These are phyloP conservation scores for Chlorella sp. DNA, from an alignment of 139 green algal species.

Conservation along the genomic window DNA sequence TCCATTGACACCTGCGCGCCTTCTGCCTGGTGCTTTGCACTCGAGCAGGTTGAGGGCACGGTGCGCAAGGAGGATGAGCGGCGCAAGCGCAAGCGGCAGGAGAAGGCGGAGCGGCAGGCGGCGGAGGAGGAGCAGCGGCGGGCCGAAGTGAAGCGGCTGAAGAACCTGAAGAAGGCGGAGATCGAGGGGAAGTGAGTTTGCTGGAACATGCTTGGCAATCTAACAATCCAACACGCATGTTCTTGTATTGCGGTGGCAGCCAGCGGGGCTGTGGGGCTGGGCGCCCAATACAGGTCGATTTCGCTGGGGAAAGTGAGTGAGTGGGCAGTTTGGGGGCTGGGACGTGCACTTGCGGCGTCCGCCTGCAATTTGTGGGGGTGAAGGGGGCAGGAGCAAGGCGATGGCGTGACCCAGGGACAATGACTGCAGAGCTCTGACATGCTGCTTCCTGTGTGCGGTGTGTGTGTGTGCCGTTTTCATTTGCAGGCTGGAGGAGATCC, in stretches of 20 bases:
- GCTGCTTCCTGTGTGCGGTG: neutral
- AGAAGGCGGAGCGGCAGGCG: slow-evolving; percentile 64
- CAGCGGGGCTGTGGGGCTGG: too few species aligned
- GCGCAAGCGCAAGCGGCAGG: slow-evolving; percentile 69
- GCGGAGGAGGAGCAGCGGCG: slow-evolving; percentile 27
- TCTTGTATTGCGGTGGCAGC: too few species aligned
- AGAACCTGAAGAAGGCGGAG: slow-evolving; percentile 89
- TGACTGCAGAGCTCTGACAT: neutral
- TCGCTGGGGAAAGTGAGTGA: too few species aligned
- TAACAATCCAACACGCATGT: neutral
- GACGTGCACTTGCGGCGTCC: neutral
- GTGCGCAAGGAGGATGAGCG: slow-evolving; percentile 77
- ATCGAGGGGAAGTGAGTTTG: slow-evolving; percentile 72
- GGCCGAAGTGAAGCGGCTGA: slow-evolving; percentile 23
- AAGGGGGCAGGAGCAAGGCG: neutral
- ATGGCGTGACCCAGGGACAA: neutral
- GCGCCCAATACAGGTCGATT: too few species aligned
- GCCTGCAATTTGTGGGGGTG: neutral
- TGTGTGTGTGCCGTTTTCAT: neutral
- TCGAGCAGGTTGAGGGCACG: slow-evolving; percentile 59
- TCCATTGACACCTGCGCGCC: neutral
- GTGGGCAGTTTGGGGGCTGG: too few species aligned
- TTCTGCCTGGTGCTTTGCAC: too few species aligned
- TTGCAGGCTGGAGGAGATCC: slow-evolving; percentile 66
- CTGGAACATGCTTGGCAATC: too few species aligned